Conservation (phyloP, 208 protist genomes). For the Leishmania turanica region DNA sequence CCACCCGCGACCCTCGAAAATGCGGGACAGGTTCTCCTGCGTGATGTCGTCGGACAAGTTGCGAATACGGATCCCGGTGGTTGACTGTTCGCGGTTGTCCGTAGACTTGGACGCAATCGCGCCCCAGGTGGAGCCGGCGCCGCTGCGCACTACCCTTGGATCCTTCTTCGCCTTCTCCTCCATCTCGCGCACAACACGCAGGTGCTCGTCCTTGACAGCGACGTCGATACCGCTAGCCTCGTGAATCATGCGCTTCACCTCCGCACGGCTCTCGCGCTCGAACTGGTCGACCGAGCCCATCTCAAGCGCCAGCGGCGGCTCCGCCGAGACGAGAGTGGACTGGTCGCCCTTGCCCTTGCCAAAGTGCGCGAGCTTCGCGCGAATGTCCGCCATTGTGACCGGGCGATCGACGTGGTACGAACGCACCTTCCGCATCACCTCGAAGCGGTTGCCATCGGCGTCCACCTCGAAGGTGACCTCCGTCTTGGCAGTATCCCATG, state of each 20-base stretch:
- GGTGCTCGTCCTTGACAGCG: conserved; percentile 62
- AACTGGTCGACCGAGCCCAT: conserved; percentile 75
- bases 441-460: conserved; percentile 58
- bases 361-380: conserved; percentile 53
- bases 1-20: conserved; percentile 67
- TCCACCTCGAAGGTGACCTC: conserved; percentile 43
- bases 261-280: conserved; percentile 70
- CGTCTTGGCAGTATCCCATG: conserved; percentile 75
- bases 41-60: conserved; percentile 87
- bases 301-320: conserved; percentile 78
- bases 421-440: conserved; percentile 73
- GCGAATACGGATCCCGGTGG: conserved; percentile 68
- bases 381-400: conserved; percentile 52
- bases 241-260: conserved; percentile 77
- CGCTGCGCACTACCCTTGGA: conserved; percentile 11
- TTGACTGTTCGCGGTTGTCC: conserved; percentile 41
- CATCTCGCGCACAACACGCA: conserved; percentile 43
- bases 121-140: conserved; percentile 53
- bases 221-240: conserved; percentile 57
- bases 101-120: conserved; percentile 32
- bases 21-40: conserved; percentile 70
- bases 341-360: conserved; percentile 52
- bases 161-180: conserved; percentile 58
- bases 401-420: conserved; percentile 62
- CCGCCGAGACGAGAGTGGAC: conserved; percentile 48